These are phyloP conservation scores for Wickerhamomyces hampshirensis DNA, from an alignment of 805 yeast genomes.

Conservation along the genomic window DNA sequence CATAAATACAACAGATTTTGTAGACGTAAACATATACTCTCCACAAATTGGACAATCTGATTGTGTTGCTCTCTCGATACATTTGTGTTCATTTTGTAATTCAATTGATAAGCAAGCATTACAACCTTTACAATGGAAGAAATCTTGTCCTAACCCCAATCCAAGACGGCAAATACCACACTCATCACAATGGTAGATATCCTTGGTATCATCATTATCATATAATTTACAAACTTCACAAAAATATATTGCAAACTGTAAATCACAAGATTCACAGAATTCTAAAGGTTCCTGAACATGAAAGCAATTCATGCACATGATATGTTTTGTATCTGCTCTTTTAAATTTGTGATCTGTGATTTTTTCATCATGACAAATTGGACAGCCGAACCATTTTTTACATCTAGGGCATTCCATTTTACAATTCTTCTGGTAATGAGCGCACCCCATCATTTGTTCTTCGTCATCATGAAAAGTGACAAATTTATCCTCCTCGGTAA, in stretches of 20 bases:
- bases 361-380: conserved; percentile 78
- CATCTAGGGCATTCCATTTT: conserved; percentile 79
- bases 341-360: conserved; percentile 49
- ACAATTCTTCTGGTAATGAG: conserved; percentile 79
- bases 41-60: conserved; percentile 92
- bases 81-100: conserved; percentile 69
- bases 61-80: conserved; percentile 83
- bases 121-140: conserved; percentile 86
- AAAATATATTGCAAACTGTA: conserved; percentile 66
- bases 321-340: conserved; percentile 56
- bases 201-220: conserved; percentile 75
- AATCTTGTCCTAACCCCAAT: conserved; percentile 80
- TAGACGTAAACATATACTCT: conserved; percentile 82
- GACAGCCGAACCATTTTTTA: conserved; percentile 69
- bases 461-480: conserved; percentile 44
- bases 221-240: conserved; percentile 76
- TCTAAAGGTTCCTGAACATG: conserved; percentile 71
- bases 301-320: conserved; percentile 78
- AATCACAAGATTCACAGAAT: conserved; percentile 64
- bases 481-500: conserved; percentile 41
- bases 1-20: conserved; percentile 84
- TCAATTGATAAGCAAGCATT: conserved; percentile 84
- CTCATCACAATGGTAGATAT: conserved; percentile 86
- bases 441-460: conserved; percentile 60
- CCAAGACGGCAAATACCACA: conserved; percentile 95